Evolutionary conservation across 192 early-diverging fungal genomes (phyloP), one percentile per base, ranked within the genome.

Genomic region (Coemansia sp.): DNA sequence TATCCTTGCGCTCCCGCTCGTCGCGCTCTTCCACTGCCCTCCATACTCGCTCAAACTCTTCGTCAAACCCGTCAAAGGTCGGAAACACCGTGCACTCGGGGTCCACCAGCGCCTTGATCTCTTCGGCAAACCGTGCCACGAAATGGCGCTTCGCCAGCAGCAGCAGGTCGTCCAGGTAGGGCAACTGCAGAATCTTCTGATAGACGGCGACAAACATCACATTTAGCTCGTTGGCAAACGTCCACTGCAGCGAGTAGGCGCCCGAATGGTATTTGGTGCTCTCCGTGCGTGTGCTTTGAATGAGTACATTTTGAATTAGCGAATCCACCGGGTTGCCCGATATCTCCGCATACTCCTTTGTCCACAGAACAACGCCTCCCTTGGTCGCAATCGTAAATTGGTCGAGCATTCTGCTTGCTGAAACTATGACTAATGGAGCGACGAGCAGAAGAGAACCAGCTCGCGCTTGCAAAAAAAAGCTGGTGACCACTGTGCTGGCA

Each of bases 311-410:
- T 47, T 84, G 78, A 40, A 93, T 84, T 11, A 94, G 78, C 9
- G 76, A 64, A 64, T 91, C 81, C 25, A 92, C 77, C 26, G 93
- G 90, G 3, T 83, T 64, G 10, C 66, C 78, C 2, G 57, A 53
- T 12, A 84, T 50, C 5, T 79, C 62, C 5, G 87, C 55, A 53
- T 86, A 93, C 8, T 80, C 74, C 51, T 85, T 85, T 31, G 84
- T 79, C 90, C 90, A 96, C 21, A 96, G 82, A 19, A 94, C 88
- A 26, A 92, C 73, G 12, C 94, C 94, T 32, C 90, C 90, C 59
- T 86, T 90, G 25, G 91, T 94, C 6, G 91, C 67, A 47, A 93
- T 83, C 0, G 85, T 82, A 53, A 91, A 90, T 27, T 83, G 67
- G 68, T 96, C 94, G 17, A 96, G 81, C 94, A 96, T 96, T 19